A percentile compares a stretch with the other conserved stretches of the same genome.
These are phyloP conservation scores for Dillenia turbinata DNA, from an alignment of 164 flowering plant species.

Conservation along the genomic window DNA sequence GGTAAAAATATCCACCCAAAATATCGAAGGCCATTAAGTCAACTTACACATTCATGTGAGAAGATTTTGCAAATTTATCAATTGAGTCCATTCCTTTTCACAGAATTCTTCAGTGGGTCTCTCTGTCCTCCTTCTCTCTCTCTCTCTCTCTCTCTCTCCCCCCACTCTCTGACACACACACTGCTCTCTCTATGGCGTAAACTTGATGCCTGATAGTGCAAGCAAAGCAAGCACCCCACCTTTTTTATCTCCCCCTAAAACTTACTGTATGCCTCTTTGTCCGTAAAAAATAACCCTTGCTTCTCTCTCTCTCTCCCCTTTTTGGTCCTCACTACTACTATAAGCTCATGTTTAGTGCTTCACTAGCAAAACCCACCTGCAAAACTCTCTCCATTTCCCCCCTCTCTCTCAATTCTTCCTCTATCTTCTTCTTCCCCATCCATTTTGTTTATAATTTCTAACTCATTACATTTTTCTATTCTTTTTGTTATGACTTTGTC, in stretches of 20 bases:
- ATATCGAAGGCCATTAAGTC: background rate
- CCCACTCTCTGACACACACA: conserved; percentile 54
- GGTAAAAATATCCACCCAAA: no score
- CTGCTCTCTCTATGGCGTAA: conserved; percentile 61
- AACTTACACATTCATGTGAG: background rate
- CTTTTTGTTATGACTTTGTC: conserved; percentile 8
- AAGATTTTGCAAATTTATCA: conserved; percentile 1
- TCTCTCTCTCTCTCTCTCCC: conserved; percentile 21
- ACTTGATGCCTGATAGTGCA: conserved; percentile 88
- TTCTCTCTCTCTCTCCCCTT: conserved; percentile 14
- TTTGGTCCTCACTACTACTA: conserved; percentile 24
- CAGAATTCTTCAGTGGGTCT: background rate
- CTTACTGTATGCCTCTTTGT: conserved; percentile 4
- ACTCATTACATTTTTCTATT: background rate
- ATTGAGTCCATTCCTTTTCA: background rate
- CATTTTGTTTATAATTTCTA: background rate
- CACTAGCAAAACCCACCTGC: conserved; percentile 38
- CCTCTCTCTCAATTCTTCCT: conserved; percentile 6
- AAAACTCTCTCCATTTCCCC: conserved; percentile 16
- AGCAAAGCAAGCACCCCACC: conserved; percentile 75
- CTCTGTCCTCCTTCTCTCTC: conserved; percentile 1
- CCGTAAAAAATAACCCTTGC: conserved; percentile 13
- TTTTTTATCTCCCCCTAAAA: conserved; percentile 13
- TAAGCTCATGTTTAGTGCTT: conserved; percentile 44
- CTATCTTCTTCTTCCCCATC: background rate